Conservation (phyloP, 257 asterid species). For the Solanum clarkiae region DNA sequence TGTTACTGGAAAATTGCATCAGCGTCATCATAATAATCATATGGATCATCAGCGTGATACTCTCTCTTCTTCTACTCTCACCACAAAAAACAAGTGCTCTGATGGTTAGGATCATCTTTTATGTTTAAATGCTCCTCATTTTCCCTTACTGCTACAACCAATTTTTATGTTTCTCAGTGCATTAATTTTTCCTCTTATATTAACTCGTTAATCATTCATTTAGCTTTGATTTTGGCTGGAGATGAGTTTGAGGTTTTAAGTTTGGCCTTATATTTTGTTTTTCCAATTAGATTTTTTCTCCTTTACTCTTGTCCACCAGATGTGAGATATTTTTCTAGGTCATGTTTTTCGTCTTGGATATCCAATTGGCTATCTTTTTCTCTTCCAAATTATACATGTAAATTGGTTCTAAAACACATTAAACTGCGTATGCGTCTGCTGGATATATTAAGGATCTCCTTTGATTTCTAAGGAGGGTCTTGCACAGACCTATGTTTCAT, state of each 20-base stretch:
- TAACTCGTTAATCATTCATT: not conserved
- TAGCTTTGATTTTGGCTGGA: not conserved
- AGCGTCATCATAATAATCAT: conserved; percentile 38
- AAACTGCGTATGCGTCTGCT: not conserved
- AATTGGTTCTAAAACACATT: not conserved
- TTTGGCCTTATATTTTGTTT: not conserved
- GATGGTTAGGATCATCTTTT: conserved; percentile 37
- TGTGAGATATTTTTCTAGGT: not conserved
- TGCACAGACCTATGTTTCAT: not conserved
- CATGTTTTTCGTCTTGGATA: not conserved
- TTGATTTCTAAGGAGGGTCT: not conserved
- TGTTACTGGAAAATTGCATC: conserved; percentile 22
- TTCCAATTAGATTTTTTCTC: not conserved
- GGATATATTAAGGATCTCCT: not conserved
- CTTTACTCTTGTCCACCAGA: not conserved
- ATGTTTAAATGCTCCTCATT: not conserved
- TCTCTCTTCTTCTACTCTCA: conserved; percentile 10
- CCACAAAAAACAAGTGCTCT: conserved; percentile 47
- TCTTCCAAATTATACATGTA: not conserved
- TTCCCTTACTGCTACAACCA: not conserved
- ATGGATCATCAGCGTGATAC: not conserved
- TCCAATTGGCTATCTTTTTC: not conserved
- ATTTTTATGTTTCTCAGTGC: not conserved
- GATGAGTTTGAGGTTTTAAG: not conserved
- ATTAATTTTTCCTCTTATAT: not conserved